Evolutionary conservation across 805 yeast genomes (phyloP).

Genomic region (Wickerhamomyces chambardii): DNA sequence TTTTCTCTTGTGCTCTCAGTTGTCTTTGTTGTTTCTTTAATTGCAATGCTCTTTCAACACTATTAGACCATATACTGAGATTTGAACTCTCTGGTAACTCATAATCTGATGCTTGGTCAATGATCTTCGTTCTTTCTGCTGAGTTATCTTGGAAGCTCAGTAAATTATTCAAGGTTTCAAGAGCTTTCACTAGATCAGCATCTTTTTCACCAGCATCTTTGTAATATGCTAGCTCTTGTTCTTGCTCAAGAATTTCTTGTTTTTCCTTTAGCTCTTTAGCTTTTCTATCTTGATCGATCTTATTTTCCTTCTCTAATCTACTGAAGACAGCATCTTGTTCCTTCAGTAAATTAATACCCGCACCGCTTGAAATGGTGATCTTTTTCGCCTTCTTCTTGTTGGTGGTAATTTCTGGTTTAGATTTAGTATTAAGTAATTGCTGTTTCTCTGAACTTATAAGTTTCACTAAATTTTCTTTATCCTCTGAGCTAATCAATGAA

Average conservation of each 20-base stretch:
- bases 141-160: slow-evolving; percentile 79
- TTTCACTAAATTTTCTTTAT: slow-evolving; percentile 45
- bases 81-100: slow-evolving; percentile 48
- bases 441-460: slow-evolving; percentile 46
- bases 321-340: slow-evolving; percentile 61
- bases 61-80: slow-evolving; percentile 68
- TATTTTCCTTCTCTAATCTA: slow-evolving; percentile 41
- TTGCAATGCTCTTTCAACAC: slow-evolving; percentile 81
- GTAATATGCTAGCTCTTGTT: slow-evolving; percentile 33
- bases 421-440: too few relatives aligned
- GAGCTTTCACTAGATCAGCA: slow-evolving; percentile 59
- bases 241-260: slow-evolving; percentile 30
- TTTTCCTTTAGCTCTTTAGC: slow-evolving; percentile 25
- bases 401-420: too few relatives aligned
- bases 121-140: slow-evolving; percentile 83
- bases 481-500: slow-evolving; percentile 55
- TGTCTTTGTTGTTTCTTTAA: slow-evolving; percentile 80
- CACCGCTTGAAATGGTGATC: slow-evolving; percentile 46
- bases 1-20: slow-evolving; percentile 51
- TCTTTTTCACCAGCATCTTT: slow-evolving; percentile 33
- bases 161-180: slow-evolving; percentile 62
- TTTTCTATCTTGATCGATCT: slow-evolving; percentile 21
- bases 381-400: slow-evolving; percentile 33
- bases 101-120: slow-evolving; percentile 88
- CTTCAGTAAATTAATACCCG: slow-evolving; percentile 56